phyloP scores from a whole-genome alignment of 1,139 yeast species.

The Yamadazyma taylorii region DNA sequence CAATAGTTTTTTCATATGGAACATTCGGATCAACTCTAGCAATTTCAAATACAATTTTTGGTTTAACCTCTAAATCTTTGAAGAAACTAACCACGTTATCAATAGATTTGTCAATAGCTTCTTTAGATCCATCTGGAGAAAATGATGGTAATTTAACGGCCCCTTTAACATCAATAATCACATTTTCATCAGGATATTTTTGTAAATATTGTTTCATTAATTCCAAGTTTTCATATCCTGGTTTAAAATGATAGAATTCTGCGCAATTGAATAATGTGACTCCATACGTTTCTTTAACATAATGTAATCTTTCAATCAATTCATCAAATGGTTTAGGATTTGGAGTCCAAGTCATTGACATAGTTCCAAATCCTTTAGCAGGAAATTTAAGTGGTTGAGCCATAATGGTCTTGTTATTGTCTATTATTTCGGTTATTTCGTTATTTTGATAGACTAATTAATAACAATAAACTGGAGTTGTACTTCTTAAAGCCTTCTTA shows the following conservation, averaged over 20 bases:
- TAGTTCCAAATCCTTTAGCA: constrained; percentile 55
- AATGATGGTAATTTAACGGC: constrained; percentile 37
- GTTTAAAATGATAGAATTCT: constrained; percentile 65
- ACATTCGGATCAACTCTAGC: constrained; percentile 62
- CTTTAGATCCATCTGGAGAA: constrained; percentile 51
- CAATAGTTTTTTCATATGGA: constrained; percentile 51
- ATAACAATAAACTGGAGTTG: too few relatives aligned
- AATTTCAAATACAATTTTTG: constrained; percentile 60
- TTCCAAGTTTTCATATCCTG: constrained; percentile 40
- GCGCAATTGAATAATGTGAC: constrained; percentile 69
- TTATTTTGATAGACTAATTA: too few relatives aligned
- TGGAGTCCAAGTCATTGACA: constrained; percentile 63
- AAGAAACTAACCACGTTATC: constrained; percentile 47
- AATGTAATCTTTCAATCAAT: constrained; percentile 48
- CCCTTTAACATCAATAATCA: constrained; percentile 60
- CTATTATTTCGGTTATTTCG: too few relatives aligned
- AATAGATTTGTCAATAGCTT: constrained; percentile 49
- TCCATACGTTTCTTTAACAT: constrained; percentile 44
- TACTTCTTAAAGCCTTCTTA: too few relatives aligned
- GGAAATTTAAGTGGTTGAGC: constrained; percentile 8
- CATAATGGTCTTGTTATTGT: too few relatives aligned
- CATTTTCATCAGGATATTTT: constrained; percentile 44
- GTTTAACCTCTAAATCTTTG: constrained; percentile 27
- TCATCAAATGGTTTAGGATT: constrained; percentile 45
- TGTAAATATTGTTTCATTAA: constrained; percentile 57